phyloP scores from a whole-genome alignment of 2,329 filamentous ascomycete genomes.

The Nakataea oryzae region DNA sequence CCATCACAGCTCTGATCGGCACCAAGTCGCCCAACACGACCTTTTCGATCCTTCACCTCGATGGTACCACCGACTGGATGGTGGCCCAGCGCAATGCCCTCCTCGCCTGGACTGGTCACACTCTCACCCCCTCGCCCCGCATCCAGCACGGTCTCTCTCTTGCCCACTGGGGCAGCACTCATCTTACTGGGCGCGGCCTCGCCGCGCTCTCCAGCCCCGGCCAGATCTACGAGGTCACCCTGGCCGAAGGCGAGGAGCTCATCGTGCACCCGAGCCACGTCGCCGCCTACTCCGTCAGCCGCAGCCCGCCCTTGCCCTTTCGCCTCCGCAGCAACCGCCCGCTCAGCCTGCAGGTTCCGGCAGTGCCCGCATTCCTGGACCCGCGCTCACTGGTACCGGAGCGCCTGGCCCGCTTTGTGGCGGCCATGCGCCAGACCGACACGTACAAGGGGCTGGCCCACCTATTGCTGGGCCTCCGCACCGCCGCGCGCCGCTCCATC shows the following conservation, averaged over 20 bases:
- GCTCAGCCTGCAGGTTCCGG: constrained; percentile 70
- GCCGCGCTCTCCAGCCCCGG: constrained; percentile 77
- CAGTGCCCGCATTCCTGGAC: constrained; percentile 28
- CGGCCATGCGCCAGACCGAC: constrained; percentile 57
- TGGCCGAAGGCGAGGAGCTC: constrained; percentile 79
- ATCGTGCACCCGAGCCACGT: constrained; percentile 86
- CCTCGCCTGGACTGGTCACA: constrained; percentile 94
- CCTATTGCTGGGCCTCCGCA: constrained; percentile 60
- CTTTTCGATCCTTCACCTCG: constrained; percentile 78
- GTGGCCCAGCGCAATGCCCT: constrained; percentile 77
- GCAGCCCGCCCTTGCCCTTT: constrained; percentile 69
- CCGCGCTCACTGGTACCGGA: constrained; percentile 48
- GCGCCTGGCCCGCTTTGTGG: constrained; percentile 52
- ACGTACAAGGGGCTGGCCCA: constrained; percentile 61
- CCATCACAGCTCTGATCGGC: constrained; percentile 78
- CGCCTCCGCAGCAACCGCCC: constrained; percentile 68
- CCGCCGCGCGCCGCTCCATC: constrained; percentile 68
- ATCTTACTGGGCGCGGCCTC: constrained; percentile 78
- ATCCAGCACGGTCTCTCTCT: constrained; percentile 66
- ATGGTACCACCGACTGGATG: constrained; percentile 94
- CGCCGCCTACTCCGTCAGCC: constrained; percentile 75
- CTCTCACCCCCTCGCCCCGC: constrained; percentile 63
- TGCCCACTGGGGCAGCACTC: constrained; percentile 85
- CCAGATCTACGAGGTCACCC: constrained; percentile 75
- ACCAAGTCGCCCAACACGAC: constrained; percentile 80